Conservation (phyloP, 225 moss, liverwort and hornwort species). For the Ulota crispa region DNA sequence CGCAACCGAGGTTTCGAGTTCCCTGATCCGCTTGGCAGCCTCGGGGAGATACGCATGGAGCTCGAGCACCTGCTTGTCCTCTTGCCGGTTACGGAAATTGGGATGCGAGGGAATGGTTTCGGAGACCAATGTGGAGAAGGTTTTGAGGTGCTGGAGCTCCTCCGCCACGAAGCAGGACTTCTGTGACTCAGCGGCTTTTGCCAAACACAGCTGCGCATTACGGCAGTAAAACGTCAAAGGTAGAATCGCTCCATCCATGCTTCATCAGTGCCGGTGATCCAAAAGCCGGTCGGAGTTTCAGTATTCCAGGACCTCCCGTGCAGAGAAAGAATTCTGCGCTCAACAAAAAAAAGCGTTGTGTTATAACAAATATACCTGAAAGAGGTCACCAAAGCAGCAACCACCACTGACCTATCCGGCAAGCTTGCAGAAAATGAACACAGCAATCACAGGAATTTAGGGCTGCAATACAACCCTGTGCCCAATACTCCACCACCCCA, state of each 20-base stretch:
- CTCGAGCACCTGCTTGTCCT: constrained; percentile 69
- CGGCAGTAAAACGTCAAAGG: constrained; percentile 94
- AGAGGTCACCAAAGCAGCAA: background rate
- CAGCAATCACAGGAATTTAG: constrained; percentile 18
- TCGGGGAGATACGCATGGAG: constrained; percentile 60
- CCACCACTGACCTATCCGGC: background rate
- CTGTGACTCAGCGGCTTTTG: constrained; percentile 62
- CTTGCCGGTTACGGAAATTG: constrained; percentile 66
- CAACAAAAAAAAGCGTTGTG: background rate
- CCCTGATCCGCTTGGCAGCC: constrained; percentile 56
- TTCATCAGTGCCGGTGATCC: constrained; percentile 40
- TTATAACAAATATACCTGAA: background rate
- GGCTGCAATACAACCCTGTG: constrained; percentile 4
- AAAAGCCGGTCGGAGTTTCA: background rate
- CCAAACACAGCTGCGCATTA: constrained; percentile 82
- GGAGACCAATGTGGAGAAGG: constrained; percentile 71
- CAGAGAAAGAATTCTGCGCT: constrained; percentile 23
- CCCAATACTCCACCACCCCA: background rate
- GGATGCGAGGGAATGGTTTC: constrained; percentile 85
- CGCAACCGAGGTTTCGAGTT: constrained; percentile 49
- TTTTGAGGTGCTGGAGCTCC: constrained; percentile 81
- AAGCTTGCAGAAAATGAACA: background rate
- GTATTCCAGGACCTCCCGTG: background rate
- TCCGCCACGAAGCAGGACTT: constrained; percentile 65
- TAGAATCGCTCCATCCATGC: constrained; percentile 89